phyloP scores from a whole-genome alignment of 2,329 filamentous ascomycete species.

The Drechmeria coniospora region DNA sequence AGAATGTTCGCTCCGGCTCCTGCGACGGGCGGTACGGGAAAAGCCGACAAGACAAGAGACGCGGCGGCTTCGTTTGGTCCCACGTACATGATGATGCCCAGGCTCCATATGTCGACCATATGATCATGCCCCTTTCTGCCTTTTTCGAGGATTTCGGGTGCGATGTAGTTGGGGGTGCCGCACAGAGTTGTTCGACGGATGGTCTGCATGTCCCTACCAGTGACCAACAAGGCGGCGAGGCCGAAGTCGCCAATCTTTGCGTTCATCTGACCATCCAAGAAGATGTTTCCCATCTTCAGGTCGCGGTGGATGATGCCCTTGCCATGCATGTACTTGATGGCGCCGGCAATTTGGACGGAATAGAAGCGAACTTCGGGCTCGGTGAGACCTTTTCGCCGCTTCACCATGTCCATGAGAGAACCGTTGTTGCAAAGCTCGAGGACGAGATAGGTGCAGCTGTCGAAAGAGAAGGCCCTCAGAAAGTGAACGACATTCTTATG shows the following conservation, averaged over 20 bases:
- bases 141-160: conserved; percentile 89
- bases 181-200: conserved; percentile 83
- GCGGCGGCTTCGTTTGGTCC: not conserved
- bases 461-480: conserved; percentile 80
- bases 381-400: conserved; percentile 75
- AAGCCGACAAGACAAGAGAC: no score
- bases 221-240: conserved; percentile 78
- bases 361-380: conserved; percentile 91
- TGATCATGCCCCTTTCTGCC: conserved; percentile 90
- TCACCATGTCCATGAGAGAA: conserved; percentile 95
- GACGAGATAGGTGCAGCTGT: conserved; percentile 81
- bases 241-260: conserved; percentile 97
- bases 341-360: conserved; percentile 85
- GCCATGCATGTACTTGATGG: conserved; percentile 94
- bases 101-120: conserved; percentile 95
- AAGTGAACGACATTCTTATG: conserved; percentile 96
- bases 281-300: conserved; percentile 96
- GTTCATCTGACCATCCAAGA: conserved; percentile 88
- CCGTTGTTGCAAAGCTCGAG: conserved; percentile 91
- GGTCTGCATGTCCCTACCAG: conserved; percentile 75
- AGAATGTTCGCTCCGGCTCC: no score
- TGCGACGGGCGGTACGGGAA: no score
- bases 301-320: conserved; percentile 95
- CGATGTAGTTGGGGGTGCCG: conserved; percentile 96
- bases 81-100: conserved; percentile 79